phyloP scores from a whole-genome alignment of 1,139 yeast genomes.

The Kluyveromyces sp. region DNA sequence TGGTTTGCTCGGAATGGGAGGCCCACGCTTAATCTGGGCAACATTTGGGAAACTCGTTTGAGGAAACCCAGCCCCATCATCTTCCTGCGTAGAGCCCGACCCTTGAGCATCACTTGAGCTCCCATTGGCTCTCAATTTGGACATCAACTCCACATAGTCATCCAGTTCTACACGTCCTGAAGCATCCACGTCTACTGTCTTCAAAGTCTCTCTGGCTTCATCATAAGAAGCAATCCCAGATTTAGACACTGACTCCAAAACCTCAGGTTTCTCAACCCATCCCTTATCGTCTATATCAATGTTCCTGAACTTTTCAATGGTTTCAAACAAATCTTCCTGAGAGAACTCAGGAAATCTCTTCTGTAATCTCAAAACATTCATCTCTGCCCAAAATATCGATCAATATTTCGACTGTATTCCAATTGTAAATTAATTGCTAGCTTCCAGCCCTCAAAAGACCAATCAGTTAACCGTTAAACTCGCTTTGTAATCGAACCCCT shows the following conservation, averaged over 20 bases:
- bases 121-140: slow-evolving; percentile 46
- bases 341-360: slow-evolving; percentile 79
- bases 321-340: slow-evolving; percentile 77
- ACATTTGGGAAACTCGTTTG: slow-evolving; percentile 5
- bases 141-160: slow-evolving; percentile 82
- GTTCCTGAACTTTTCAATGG: slow-evolving; percentile 75
- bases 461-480: neutral
- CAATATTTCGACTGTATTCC: neutral
- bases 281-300: slow-evolving; percentile 91
- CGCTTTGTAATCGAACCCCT: neutral
- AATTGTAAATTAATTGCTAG: neutral
- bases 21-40: slow-evolving; percentile 14
- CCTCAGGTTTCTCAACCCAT: slow-evolving; percentile 89
- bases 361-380: slow-evolving; percentile 53
- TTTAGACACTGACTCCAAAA: slow-evolving; percentile 74
- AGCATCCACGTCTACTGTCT: slow-evolving; percentile 87
- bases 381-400: slow-evolving; percentile 14
- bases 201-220: slow-evolving; percentile 87
- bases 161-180: slow-evolving; percentile 96
- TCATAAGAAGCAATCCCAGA: slow-evolving; percentile 81
- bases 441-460: neutral
- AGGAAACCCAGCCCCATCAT: neutral
- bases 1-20: slow-evolving; percentile 20
- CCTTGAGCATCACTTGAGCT: slow-evolving; percentile 22
- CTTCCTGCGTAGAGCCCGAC: no score